Evolutionary conservation across 305 asterid genomes (phyloP).

Genomic region (Petunia hybrid): DNA sequence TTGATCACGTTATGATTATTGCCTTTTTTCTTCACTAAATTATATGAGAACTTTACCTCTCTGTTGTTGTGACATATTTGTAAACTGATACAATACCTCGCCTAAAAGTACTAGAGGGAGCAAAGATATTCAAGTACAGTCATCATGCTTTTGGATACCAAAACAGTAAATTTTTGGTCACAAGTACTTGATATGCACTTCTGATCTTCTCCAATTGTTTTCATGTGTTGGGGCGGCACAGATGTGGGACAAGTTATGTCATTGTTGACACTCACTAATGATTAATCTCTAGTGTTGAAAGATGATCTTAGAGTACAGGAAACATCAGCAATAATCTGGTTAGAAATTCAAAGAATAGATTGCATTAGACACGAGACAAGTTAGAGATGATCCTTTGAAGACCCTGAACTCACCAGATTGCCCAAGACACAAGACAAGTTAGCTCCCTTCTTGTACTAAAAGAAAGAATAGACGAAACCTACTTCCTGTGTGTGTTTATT

Average conservation of each 20-base stretch:
- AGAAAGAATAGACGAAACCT: neutral
- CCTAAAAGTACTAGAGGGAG: neutral
- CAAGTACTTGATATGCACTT: neutral
- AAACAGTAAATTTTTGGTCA: neutral
- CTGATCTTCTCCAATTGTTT: neutral
- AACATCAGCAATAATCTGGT: neutral
- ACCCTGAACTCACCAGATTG: neutral
- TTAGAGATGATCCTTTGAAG: neutral
- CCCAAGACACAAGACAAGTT: neutral
- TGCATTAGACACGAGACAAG: neutral
- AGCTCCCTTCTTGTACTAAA: neutral
- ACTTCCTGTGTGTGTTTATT: neutral
- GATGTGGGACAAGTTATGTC: neutral
- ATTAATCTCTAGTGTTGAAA: neutral
- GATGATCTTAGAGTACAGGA: neutral
- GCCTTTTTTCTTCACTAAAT: neutral
- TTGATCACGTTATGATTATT: neutral
- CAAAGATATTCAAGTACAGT: neutral
- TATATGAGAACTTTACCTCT: neutral
- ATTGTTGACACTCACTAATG: slow-evolving; percentile 16
- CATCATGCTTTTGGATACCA: neutral
- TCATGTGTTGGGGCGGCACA: neutral
- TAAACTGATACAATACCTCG: slow-evolving; percentile 10
- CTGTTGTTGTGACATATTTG: slow-evolving; percentile 18
- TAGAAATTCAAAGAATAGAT: neutral